Evolutionary conservation across 805 yeast species (phyloP).

Genomic region (Saccharomycopsis sp.): DNA sequence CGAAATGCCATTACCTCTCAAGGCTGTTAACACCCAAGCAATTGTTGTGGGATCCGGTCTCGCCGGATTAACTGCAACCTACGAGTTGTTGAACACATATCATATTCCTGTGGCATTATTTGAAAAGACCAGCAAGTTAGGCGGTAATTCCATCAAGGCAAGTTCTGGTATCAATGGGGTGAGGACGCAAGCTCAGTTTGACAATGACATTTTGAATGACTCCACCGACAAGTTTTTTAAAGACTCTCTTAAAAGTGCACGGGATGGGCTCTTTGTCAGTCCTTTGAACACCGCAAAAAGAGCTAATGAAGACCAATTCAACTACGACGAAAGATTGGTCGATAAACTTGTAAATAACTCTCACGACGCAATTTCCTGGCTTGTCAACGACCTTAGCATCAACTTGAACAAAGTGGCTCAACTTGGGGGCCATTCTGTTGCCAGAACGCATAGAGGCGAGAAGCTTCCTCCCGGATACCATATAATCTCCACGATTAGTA

Average conservation of each 20-base stretch:
- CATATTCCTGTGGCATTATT: slow-evolving; percentile 39
- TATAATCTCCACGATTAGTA: slow-evolving; percentile 41
- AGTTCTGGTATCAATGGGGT: slow-evolving; percentile 53
- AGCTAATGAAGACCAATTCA: background rate
- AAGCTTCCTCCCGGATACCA: slow-evolving; percentile 56
- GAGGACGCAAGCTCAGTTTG: slow-evolving; percentile 27
- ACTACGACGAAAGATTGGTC: slow-evolving; percentile 24
- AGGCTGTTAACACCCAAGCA: slow-evolving; percentile 26
- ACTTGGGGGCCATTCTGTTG: slow-evolving; percentile 36
- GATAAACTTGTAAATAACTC: slow-evolving; percentile 27
- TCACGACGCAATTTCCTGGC: slow-evolving; percentile 31
- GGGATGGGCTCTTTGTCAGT: slow-evolving; percentile 24
- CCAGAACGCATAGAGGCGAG: slow-evolving; percentile 38
- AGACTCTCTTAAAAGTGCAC: slow-evolving; percentile 34
- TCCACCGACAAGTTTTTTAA: slow-evolving; percentile 26
- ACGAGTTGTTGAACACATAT: slow-evolving; percentile 31
- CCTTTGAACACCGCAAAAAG: slow-evolving; percentile 8
- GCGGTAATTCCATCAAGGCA: slow-evolving; percentile 58
- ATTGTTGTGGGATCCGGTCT: slow-evolving; percentile 51
- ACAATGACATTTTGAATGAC: slow-evolving; percentile 22
- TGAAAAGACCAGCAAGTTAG: slow-evolving; percentile 43
- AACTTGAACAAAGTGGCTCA: slow-evolving; percentile 31
- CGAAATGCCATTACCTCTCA: background rate
- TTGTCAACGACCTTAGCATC: slow-evolving; percentile 26
- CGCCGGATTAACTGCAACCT: slow-evolving; percentile 45